These are phyloP conservation scores for Amphichorda felina DNA, from an alignment of 2,329 filamentous ascomycete species.

Conservation along the genomic window DNA sequence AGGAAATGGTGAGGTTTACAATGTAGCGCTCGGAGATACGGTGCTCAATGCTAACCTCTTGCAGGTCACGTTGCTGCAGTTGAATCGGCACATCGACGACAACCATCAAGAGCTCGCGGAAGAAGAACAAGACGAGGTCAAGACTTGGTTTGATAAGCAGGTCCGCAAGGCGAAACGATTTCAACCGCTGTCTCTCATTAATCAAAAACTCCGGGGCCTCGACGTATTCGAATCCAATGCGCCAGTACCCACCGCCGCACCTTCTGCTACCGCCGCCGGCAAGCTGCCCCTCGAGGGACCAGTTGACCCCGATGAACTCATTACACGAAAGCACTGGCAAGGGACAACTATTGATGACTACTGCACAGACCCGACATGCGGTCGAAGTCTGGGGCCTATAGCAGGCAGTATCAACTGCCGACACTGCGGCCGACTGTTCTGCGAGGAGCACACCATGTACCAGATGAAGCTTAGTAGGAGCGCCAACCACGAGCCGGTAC, in stretches of 20 bases:
- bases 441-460: constrained; percentile 98
- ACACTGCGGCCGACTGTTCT: constrained; percentile 86
- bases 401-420: constrained; percentile 87
- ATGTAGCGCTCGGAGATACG: not conserved
- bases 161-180: constrained; percentile 89
- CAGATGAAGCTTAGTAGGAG: constrained; percentile 94
- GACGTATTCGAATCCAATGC: constrained; percentile 90
- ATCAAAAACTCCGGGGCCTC: constrained; percentile 84
- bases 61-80: constrained; percentile 79
- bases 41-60: not conserved
- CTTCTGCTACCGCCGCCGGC: constrained; percentile 22
- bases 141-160: constrained; percentile 93
- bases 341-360: constrained; percentile 58
- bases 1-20: constrained; percentile 69
- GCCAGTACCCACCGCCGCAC: constrained; percentile 12
- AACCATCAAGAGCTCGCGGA: constrained; percentile 81
- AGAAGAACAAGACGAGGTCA: constrained; percentile 84
- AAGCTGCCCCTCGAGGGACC: constrained; percentile 28
- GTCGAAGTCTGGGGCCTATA: constrained; percentile 62
- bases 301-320: constrained; percentile 77
- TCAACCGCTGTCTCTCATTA: constrained; percentile 80
- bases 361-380: constrained; percentile 82
- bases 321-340: constrained; percentile 86
- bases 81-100: constrained; percentile 81
- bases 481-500: constrained; percentile 77